These are phyloP conservation scores for Acanthamoeba lenticulata DNA, from an alignment of 208 protist species.

Conservation along the genomic window DNA sequence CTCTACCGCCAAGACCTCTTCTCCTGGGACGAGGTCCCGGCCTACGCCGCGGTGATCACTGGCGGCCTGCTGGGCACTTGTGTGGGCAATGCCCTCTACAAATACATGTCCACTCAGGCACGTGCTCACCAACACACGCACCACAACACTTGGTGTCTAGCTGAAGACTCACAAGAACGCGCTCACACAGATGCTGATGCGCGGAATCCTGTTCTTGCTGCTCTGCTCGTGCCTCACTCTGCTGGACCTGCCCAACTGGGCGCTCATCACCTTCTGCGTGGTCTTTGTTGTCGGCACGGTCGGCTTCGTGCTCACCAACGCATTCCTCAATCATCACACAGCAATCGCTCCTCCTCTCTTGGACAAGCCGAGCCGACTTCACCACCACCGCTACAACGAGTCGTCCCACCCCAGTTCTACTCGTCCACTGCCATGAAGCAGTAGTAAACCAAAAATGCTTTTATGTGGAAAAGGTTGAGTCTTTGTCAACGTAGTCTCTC, in stretches of 20 bases:
- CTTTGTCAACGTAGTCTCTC: no score
- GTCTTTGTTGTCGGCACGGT: background rate
- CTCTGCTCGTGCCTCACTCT: constrained; percentile 1
- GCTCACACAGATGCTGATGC: background rate
- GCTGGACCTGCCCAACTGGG: constrained; percentile 12
- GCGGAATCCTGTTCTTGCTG: background rate
- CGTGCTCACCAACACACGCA: background rate
- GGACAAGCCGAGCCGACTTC: no score
- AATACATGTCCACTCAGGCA: constrained; percentile 20
- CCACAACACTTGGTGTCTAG: background rate
- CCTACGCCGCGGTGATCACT: background rate
- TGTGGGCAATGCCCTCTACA: background rate
- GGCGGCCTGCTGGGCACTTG: background rate
- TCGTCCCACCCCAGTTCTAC: no score
- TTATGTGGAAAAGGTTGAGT: no score
- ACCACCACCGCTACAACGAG: background rate
- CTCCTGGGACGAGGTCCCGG: background rate
- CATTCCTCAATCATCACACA: background rate
- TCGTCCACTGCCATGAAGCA: no score
- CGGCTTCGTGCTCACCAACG: background rate
- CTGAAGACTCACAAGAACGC: background rate
- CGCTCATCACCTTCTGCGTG: background rate
- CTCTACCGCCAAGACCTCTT: background rate
- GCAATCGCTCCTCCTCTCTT: no score
- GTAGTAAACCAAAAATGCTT: no score